A percentile compares a stretch with the other conserved stretches of the same genome.
These are phyloP conservation scores for Phytopythium montanum DNA, from an alignment of 352 stramenopile genomes.

Conservation along the genomic window DNA sequence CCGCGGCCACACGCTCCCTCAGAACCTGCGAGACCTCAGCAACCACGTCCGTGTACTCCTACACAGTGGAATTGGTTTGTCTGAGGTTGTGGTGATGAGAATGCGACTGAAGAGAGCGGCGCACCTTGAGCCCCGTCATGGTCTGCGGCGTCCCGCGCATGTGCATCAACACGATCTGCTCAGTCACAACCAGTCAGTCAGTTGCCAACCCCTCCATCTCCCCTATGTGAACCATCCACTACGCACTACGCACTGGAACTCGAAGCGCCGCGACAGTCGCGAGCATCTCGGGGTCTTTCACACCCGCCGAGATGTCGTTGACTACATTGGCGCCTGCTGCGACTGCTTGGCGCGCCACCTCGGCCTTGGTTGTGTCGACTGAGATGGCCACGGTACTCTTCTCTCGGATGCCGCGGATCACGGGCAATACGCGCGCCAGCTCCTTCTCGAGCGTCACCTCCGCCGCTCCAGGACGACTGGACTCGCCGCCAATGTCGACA, in stretches of 20 bases:
- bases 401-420: slow-evolving; percentile 90
- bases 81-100: not conserved
- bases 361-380: slow-evolving; percentile 95
- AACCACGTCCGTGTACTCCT: slow-evolving; percentile 91
- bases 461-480: slow-evolving; percentile 94
- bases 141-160: slow-evolving; percentile 96
- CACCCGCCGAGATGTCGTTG: slow-evolving; percentile 97
- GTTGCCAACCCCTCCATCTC: not conserved
- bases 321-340: slow-evolving; percentile 94
- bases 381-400: slow-evolving; percentile 87
- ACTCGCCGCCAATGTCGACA: slow-evolving; percentile 99
- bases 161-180: slow-evolving; percentile 95
- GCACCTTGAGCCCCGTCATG: slow-evolving; percentile 88
- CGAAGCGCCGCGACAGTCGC: slow-evolving; percentile 72
- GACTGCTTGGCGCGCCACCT: slow-evolving; percentile 88
- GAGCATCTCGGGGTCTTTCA: slow-evolving; percentile 92
- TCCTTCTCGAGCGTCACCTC: slow-evolving; percentile 89
- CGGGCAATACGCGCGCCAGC: slow-evolving; percentile 88
- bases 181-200: slow-evolving; percentile 2
- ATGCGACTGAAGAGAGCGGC: not conserved
- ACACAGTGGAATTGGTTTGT: slow-evolving; percentile 7
- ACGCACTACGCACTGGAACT: slow-evolving; percentile 67
- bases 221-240: not conserved
- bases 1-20: slow-evolving; percentile 58
- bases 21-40: slow-evolving; percentile 83